Evolutionary conservation across 345 rosid species (phyloP).

Genomic region (Salix viminalis): DNA sequence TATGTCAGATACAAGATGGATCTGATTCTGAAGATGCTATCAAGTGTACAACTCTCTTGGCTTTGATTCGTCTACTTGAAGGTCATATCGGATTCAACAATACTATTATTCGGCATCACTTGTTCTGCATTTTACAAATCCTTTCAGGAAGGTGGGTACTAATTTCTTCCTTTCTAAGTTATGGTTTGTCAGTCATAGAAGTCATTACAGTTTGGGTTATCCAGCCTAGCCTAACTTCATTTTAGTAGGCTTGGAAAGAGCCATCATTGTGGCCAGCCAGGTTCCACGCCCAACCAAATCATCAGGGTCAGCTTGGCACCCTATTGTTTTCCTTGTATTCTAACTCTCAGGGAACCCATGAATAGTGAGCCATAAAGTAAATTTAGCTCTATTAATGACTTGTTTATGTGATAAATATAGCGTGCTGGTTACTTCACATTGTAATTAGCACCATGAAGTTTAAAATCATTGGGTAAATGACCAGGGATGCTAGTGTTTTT

Average conservation of each 20-base stretch:
- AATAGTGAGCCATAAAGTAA: neutral
- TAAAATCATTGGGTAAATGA: neutral
- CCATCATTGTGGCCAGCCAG: neutral
- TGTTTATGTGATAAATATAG: neutral
- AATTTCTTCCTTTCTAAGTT: neutral
- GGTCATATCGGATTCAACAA: constrained; percentile 66
- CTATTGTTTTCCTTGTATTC: neutral
- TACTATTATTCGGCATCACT: constrained; percentile 68
- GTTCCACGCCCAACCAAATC: neutral
- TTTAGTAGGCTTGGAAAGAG: neutral
- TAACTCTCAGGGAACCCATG: neutral
- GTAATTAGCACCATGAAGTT: neutral
- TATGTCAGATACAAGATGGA: constrained; percentile 64
- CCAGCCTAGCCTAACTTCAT: neutral
- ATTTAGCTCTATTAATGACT: neutral
- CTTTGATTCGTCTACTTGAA: constrained; percentile 70
- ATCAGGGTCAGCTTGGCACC: neutral
- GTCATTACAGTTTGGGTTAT: neutral
- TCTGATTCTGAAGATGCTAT: constrained; percentile 43
- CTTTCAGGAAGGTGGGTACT: constrained; percentile 72
- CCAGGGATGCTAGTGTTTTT: neutral
- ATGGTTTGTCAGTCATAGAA: neutral
- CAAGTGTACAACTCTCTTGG: constrained; percentile 44
- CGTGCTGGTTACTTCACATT: neutral
- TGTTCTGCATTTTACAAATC: constrained; percentile 79